phyloP scores from a whole-genome alignment of 208 protist genomes.

The Acanthamoeba culbertsoni region DNA sequence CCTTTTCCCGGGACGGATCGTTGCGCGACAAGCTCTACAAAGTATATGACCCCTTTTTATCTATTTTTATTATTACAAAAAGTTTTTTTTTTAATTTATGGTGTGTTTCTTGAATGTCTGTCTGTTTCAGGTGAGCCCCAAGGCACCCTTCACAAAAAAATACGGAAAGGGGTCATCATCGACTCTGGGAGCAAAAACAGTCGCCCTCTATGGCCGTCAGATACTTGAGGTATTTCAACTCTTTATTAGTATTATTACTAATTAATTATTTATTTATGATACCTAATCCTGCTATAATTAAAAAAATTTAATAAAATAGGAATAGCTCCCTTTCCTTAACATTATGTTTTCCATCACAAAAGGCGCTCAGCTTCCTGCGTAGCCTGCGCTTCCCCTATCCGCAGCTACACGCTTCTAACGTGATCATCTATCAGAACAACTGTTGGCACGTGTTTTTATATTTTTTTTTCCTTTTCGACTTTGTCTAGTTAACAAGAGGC shows the following conservation, averaged over 20 bases:
- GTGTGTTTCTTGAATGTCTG: neutral
- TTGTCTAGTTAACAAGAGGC: neutral
- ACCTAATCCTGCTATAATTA: too few relatives aligned
- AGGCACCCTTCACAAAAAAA: neutral
- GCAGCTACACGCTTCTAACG: constrained; percentile 31
- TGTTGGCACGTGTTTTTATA: neutral
- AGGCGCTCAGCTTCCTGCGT: constrained; percentile 24
- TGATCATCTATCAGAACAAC: neutral
- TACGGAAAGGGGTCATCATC: neutral
- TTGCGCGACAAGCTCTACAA: neutral
- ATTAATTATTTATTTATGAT: too few relatives aligned
- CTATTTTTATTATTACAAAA: too few relatives aligned
- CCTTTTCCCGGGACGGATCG: neutral
- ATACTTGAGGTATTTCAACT: neutral
- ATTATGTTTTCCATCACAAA: neutral
- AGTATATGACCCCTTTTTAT: neutral
- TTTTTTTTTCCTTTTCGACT: neutral
- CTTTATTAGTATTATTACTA: neutral
- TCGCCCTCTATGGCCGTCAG: neutral
- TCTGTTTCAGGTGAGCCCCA: neutral
- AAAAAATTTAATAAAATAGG: too few relatives aligned
- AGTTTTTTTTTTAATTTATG: neutral
- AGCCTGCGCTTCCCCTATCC: constrained; percentile 5
- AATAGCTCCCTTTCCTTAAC: too few relatives aligned
- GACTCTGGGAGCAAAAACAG: neutral